Evolutionary conservation across 1,139 yeast genomes (phyloP).

Genomic region (Debaryomyces singareniensis): DNA sequence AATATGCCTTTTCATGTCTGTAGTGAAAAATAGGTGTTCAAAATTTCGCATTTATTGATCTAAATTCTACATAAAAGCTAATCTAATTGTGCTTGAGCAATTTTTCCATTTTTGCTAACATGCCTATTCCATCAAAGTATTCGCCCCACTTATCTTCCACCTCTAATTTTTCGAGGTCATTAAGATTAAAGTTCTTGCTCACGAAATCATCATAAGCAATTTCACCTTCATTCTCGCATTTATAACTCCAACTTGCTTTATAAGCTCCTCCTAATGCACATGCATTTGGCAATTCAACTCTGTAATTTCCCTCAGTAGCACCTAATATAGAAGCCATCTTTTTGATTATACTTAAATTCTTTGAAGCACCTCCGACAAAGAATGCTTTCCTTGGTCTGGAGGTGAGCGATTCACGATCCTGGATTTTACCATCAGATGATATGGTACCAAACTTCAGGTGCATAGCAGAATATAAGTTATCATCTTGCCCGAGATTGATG

Average conservation of each 20-base stretch:
- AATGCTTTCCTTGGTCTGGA: slow-evolving; percentile 65
- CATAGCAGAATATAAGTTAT: slow-evolving; percentile 18
- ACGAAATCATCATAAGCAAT: slow-evolving; percentile 40
- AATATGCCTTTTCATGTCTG: no score
- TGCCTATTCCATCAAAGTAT: slow-evolving; percentile 45
- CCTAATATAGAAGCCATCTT: slow-evolving; percentile 72
- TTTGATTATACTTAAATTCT: slow-evolving; percentile 58
- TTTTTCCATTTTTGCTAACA: slow-evolving; percentile 44
- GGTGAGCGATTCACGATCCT: slow-evolving; percentile 34
- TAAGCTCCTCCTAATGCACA: slow-evolving; percentile 95
- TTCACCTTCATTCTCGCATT: slow-evolving; percentile 32
- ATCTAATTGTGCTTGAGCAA: slow-evolving; percentile 16
- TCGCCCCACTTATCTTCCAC: slow-evolving; percentile 40
- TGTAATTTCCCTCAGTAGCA: slow-evolving; percentile 54
- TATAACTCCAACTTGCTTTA: slow-evolving; percentile 70
- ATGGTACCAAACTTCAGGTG: slow-evolving; percentile 34
- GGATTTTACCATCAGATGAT: slow-evolving; percentile 45
- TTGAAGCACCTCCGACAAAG: slow-evolving; percentile 86
- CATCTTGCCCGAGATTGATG: slow-evolving; percentile 10
- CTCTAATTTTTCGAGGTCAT: slow-evolving; percentile 40
- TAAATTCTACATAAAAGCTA: no score
- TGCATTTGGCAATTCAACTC: slow-evolving; percentile 78
- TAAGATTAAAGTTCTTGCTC: slow-evolving; percentile 35
- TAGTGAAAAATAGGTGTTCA: no score
- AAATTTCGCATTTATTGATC: no score